Percentiles rank a stretch among this genome's conserved stretches.
phyloP scores from a whole-genome alignment of 2,329 filamentous ascomycete genomes.

The Alternaria brassicicola region DNA sequence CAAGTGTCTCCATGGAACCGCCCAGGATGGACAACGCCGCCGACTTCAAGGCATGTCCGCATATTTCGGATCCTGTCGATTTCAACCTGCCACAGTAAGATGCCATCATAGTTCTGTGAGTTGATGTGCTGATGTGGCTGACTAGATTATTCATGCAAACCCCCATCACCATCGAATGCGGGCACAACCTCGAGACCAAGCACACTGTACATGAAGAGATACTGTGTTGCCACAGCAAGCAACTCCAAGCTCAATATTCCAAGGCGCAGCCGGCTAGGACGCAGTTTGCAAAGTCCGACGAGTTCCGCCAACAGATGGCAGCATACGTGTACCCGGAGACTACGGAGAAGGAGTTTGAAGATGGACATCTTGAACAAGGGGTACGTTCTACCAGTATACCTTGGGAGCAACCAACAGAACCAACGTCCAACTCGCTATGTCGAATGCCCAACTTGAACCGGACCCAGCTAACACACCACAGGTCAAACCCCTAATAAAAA shows the following conservation, averaged over 20 bases:
- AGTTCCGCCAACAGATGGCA: background rate
- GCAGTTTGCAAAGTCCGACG: conserved; percentile 1
- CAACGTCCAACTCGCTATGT: background rate
- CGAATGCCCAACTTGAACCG: background rate
- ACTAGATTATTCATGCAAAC: conserved; percentile 16
- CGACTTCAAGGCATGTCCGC: background rate
- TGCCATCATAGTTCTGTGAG: no score
- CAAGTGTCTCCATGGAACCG: background rate
- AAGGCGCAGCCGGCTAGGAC: conserved; percentile 5
- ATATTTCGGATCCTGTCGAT: background rate
- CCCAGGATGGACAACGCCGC: background rate
- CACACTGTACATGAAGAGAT: conserved; percentile 17
- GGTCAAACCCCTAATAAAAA: background rate
- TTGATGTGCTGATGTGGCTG: background rate
- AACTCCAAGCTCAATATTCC: background rate
- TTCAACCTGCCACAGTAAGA: conserved; percentile 7
- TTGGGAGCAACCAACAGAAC: accelerated
- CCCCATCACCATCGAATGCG: conserved; percentile 22
- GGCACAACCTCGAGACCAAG: conserved; percentile 6
- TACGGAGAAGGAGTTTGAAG: conserved; percentile 2
- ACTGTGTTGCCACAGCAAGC: conserved; percentile 20
- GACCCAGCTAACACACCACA: background rate
- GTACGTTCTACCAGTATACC: background rate
- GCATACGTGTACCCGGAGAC: background rate
- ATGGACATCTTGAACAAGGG: background rate